Evolutionary conservation across 257 asterid genomes (phyloP), one percentile per base, ranked within the genome.

Genomic region (Primulina huaijiensis): DNA sequence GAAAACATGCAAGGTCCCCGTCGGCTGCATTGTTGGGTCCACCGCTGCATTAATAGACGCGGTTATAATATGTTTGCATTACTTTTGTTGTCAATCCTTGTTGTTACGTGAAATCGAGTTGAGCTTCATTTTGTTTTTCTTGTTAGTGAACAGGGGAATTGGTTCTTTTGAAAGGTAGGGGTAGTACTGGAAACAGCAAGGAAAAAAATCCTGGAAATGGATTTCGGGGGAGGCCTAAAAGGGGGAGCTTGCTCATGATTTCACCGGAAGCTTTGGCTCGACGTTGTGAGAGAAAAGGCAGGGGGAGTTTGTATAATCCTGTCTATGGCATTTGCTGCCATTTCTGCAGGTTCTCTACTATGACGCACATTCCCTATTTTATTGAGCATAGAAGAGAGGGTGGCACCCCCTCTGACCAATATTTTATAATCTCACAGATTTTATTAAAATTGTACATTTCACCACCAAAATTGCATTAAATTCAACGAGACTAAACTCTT

Each of bases 281-380:
- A 52, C 88, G 90, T 38, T 87, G 96, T 63, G 61, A 68, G 0
- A 87, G 88, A 80, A 84, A 76, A 73, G 89, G 82, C 56, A 83
- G 96, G 77, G 96, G 96, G 23, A 86, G 92, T 50, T 73, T 86
- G 71, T 87, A 84, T 69, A 85, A 89, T 83, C 92, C 92, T 71
- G 33, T 82, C 79, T 72, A 82, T 76, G 97, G 97, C 30, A 84
- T 92, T 72, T 83, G 81, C 77, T 92, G 97, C 86, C 97, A 92
- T 81, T 92, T 84, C 72, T 92, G 97, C 97, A 86, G 95, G 97
- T 90, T 64, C 46, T 66, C 62, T 6, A 12, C 27, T 71, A 57
- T 40, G 12, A 9, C 68, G 31, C 25, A 8, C 11, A 19, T 25
- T 35, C 38, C 2, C 65, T 3, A 56, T 38, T 72, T 60, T 46